Evolutionary conservation across 2,329 filamentous ascomycete species (phyloP).

Genomic region (Pseudopyrenochaeta lycopersici): DNA sequence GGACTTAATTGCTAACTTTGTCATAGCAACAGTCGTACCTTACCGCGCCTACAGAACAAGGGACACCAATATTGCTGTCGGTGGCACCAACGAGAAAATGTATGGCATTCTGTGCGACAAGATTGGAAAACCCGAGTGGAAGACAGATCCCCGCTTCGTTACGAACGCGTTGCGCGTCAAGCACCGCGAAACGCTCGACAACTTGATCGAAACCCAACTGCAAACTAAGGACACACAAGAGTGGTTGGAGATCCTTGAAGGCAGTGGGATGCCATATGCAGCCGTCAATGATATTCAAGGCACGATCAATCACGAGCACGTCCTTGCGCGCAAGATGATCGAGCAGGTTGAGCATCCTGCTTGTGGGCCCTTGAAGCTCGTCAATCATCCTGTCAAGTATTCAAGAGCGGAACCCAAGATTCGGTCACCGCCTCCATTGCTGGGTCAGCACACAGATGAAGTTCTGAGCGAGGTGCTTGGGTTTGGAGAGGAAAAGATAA

Average conservation of each 20-base stretch:
- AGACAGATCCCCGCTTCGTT: constrained; percentile 62
- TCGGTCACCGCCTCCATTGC: constrained; percentile 79
- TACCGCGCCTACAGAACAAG: constrained; percentile 79
- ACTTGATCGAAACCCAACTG: constrained; percentile 78
- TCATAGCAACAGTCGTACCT: constrained; percentile 86
- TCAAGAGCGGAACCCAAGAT: constrained; percentile 81
- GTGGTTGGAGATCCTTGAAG: constrained; percentile 87
- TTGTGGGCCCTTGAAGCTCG: constrained; percentile 85
- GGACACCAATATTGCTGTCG: constrained; percentile 69
- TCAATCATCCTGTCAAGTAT: constrained; percentile 95
- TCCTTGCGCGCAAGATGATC: constrained; percentile 84
- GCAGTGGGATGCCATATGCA: constrained; percentile 91
- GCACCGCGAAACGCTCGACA: constrained; percentile 79
- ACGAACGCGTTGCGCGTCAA: constrained; percentile 68
- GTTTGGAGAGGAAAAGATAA: constrained; percentile 32
- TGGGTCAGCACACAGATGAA: constrained; percentile 61
- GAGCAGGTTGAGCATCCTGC: constrained; percentile 81
- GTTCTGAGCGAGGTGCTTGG: constrained; percentile 42
- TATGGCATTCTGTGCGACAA: constrained; percentile 68
- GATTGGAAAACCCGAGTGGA: constrained; percentile 66
- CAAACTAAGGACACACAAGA: constrained; percentile 80
- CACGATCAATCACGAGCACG: constrained; percentile 83
- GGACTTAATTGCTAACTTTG: constrained; percentile 3
- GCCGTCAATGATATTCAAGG: constrained; percentile 91
- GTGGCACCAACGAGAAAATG: constrained; percentile 69